Percentiles rank a stretch among this genome's conserved stretches.
Conservation (phyloP, 371 early-diverging fungal genomes). For the Enteropsectra breve region DNA sequence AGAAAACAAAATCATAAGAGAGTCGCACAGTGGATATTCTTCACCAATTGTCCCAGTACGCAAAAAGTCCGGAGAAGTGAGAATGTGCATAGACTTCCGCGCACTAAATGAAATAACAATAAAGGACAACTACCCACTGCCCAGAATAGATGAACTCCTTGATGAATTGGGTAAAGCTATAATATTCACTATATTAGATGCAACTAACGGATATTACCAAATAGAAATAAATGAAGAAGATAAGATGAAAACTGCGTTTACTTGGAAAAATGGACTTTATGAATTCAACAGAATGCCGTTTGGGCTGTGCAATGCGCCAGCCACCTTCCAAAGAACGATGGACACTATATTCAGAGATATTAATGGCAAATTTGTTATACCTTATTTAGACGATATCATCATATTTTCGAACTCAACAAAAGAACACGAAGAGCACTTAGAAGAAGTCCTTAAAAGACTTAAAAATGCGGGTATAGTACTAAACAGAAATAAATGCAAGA, state of each 20-base stretch:
- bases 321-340: constrained; percentile 43
- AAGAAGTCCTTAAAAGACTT: constrained; percentile 21
- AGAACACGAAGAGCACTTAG: constrained; percentile 26
- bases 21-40: constrained; percentile 13
- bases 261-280: constrained; percentile 4
- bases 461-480: constrained; percentile 8
- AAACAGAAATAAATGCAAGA: constrained; percentile 24
- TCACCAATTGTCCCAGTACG: constrained; percentile 10
- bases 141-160: constrained; percentile 25
- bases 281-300: constrained; percentile 34
- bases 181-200: constrained; percentile 30
- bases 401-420: constrained; percentile 10
- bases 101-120: constrained; percentile 25
- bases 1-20: constrained; percentile 18
- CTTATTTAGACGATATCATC: constrained; percentile 40
- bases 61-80: constrained; percentile 27
- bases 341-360: constrained; percentile 29
- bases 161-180: constrained; percentile 3
- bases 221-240: constrained; percentile 30
- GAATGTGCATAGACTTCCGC: constrained; percentile 30
- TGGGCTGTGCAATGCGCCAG: constrained; percentile 35
- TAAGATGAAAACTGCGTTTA: constrained; percentile 40
- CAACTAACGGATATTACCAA: constrained; percentile 33
- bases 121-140: constrained; percentile 23
- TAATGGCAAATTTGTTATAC: constrained; percentile 2